These are phyloP conservation scores for Sorghum bicolor DNA, from an alignment of 176 grass and related monocot genomes.

Conservation along the genomic window Sorghum_bicolor_NCBIv3 NC_012878.2:48320001-48320500, in stretches of 20 bases:
- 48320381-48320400: neutral
- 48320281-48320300: neutral
- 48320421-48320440: neutral
- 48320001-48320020: neutral
- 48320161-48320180: conserved; percentile 55
- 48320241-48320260: neutral
- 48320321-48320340: neutral
- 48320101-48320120: conserved; percentile 73
- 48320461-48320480: neutral
- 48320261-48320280: neutral
- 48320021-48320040: neutral
- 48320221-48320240: neutral
- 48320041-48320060: conserved; percentile 40
- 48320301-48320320: neutral
- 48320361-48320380: neutral
- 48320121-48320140: conserved; percentile 51
- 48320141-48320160: conserved; percentile 45
- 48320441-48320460: neutral
- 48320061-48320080: conserved; percentile 78
- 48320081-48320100: conserved; percentile 59
- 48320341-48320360: neutral
- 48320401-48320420: neutral
- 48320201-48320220: neutral
- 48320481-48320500: neutral
- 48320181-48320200: conserved; percentile 35